Percentiles rank a stretch among this genome's conserved stretches.
phyloP scores from a whole-genome alignment of 257 asterid species.

The Solanum tacnaense region DNA sequence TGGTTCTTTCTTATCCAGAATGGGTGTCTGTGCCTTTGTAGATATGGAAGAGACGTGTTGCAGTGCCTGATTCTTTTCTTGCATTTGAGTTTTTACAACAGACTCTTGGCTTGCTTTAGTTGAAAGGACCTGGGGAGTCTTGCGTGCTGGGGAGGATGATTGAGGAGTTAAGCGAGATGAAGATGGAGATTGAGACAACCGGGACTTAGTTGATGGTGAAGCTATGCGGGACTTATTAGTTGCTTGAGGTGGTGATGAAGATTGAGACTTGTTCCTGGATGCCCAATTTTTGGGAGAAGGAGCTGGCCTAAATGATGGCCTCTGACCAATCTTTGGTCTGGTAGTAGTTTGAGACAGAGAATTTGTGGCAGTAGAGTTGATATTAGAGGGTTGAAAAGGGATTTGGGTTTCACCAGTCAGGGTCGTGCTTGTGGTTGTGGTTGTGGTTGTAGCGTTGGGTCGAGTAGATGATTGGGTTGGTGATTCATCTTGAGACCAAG shows the following conservation, averaged over 20 bases:
- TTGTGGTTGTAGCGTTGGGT: neutral
- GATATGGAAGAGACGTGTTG: conserved; percentile 12
- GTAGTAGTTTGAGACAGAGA: neutral
- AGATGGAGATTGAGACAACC: conserved; percentile 23
- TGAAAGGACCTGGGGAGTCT: conserved; percentile 4
- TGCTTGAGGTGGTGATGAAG: neutral
- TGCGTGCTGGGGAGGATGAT: conserved; percentile 2
- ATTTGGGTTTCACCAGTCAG: neutral
- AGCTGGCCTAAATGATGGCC: conserved; percentile 16
- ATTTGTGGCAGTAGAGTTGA: neutral
- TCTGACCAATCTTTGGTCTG: conserved; percentile 1
- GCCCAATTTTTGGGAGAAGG: conserved; percentile 6
- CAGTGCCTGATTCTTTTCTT: conserved; percentile 2
- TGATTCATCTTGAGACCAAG: conserved; percentile 13
- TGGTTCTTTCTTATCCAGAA: conserved; percentile 6
- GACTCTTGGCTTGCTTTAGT: conserved; percentile 14
- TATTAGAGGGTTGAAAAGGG: neutral
- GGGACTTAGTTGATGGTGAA: neutral
- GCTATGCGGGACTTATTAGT: neutral
- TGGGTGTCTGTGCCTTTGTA: conserved; percentile 6
- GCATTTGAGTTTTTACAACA: neutral
- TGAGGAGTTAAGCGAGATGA: conserved; percentile 25
- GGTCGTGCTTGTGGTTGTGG: neutral
- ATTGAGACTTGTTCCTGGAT: conserved; percentile 8
- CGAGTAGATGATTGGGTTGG: neutral